These are phyloP conservation scores for Psilocybe sp. DNA, from an alignment of 768 basidiomycete genomes.

Conservation along the genomic window DNA sequence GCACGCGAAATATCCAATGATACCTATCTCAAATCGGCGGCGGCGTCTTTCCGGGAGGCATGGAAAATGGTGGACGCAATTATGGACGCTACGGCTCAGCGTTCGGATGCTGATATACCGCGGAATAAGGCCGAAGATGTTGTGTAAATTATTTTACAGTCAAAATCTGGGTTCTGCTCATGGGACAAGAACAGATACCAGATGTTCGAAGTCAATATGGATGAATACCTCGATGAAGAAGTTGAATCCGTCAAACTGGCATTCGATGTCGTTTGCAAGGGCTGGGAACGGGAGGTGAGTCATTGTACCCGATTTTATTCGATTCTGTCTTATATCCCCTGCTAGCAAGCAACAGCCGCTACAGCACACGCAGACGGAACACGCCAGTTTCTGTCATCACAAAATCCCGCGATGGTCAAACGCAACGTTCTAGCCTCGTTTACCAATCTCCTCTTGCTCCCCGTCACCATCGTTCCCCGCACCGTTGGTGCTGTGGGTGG, in stretches of 20 bases:
- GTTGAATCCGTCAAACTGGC: conserved; percentile 73
- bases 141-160: conserved; percentile 49
- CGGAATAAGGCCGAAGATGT: conserved; percentile 73
- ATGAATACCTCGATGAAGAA: conserved; percentile 96
- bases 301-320: not conserved
- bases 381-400: conserved; percentile 74
- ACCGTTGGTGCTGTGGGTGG: conserved; percentile 69
- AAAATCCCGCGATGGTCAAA: conserved; percentile 90
- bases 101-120: conserved; percentile 38
- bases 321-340: not conserved
- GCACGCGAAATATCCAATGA: conserved; percentile 74
- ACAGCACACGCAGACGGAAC: conserved; percentile 13
- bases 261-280: conserved; percentile 71
- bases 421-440: conserved; percentile 92
- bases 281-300: conserved; percentile 76
- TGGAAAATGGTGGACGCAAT: conserved; percentile 84
- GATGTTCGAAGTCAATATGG: conserved; percentile 97
- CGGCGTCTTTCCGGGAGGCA: conserved; percentile 86
- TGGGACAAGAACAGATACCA: conserved; percentile 53
- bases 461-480: conserved; percentile 94
- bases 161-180: not conserved
- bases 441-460: conserved; percentile 82
- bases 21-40: conserved; percentile 78
- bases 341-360: conserved; percentile 5
- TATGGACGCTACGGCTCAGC: conserved; percentile 48